These are phyloP conservation scores for Fusarium mangiferae DNA, from an alignment of 2,329 filamentous ascomycete genomes.

Conservation along the genomic window DNA sequence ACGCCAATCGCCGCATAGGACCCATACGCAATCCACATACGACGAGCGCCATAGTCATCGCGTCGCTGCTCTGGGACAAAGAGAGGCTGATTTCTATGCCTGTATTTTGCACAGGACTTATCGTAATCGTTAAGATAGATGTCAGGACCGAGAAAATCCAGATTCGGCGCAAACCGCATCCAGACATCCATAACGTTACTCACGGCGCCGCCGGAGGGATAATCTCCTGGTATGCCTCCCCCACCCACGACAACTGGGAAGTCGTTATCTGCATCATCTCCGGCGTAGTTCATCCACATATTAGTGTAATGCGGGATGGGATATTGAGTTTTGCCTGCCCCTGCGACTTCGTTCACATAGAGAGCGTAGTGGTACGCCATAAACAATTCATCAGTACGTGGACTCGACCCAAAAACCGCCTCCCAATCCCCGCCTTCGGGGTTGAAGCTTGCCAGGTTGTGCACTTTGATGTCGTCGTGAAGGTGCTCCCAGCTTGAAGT, in stretches of 20 bases:
- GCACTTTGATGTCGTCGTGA: background rate
- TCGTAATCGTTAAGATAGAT: slow-evolving; percentile 40
- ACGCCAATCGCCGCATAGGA: slow-evolving; percentile 8
- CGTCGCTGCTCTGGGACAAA: slow-evolving; percentile 61
- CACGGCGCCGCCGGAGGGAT: slow-evolving; percentile 44
- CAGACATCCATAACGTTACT: slow-evolving; percentile 48
- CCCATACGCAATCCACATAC: slow-evolving; percentile 50
- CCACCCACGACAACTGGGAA: slow-evolving; percentile 42
- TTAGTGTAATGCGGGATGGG: slow-evolving; percentile 46
- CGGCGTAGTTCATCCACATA: slow-evolving; percentile 43
- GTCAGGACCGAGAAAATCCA: slow-evolving; percentile 57
- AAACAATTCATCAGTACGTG: slow-evolving; percentile 42
- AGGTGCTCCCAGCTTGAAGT: slow-evolving; percentile 8
- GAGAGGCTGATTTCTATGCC: slow-evolving; percentile 53
- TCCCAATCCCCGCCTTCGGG: slow-evolving; percentile 35
- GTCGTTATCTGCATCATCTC: slow-evolving; percentile 27
- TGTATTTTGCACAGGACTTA: slow-evolving; percentile 52
- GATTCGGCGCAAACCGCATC: slow-evolving; percentile 48
- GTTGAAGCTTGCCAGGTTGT: background rate
- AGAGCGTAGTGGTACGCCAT: slow-evolving; percentile 45
- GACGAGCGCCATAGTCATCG: slow-evolving; percentile 53
- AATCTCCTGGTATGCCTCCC: slow-evolving; percentile 43
- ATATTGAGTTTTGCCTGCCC: slow-evolving; percentile 39
- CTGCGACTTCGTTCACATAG: slow-evolving; percentile 43
- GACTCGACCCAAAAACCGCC: slow-evolving; percentile 43